Conservation (phyloP, 805 yeast genomes). For the Ogataea pignaliae region DNA sequence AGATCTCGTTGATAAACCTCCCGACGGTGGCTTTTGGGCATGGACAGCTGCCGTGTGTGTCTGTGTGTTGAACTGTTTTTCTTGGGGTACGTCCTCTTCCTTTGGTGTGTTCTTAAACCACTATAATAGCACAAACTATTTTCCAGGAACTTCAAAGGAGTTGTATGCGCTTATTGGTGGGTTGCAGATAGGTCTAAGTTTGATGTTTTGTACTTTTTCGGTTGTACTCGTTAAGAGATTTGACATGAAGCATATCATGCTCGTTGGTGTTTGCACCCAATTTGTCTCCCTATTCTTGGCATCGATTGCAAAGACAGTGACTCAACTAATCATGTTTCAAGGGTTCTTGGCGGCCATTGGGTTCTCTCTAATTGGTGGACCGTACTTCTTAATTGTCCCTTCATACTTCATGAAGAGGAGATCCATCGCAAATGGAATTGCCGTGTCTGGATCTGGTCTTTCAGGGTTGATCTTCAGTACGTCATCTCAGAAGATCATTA, state of each 20-base stretch:
- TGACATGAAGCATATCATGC: conserved; percentile 46
- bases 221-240: conserved; percentile 42
- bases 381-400: conserved; percentile 35
- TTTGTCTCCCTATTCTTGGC: conserved; percentile 41
- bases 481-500: conserved; percentile 38
- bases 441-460: conserved; percentile 47
- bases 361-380: conserved; percentile 35
- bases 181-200: conserved; percentile 48
- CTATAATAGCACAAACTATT: conserved; percentile 37
- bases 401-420: conserved; percentile 45
- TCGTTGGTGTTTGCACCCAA: conserved; percentile 36
- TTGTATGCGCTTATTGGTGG: conserved; percentile 59
- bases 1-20: conserved; percentile 30
- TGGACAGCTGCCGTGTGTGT: conserved; percentile 43
- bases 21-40: conserved; percentile 43
- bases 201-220: conserved; percentile 55
- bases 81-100: conserved; percentile 53
- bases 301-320: conserved; percentile 35
- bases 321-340: conserved; percentile 46
- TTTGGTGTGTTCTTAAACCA: conserved; percentile 52
- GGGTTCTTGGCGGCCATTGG: conserved; percentile 43
- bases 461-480: conserved; percentile 48
- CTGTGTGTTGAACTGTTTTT: conserved; percentile 30
- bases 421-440: conserved; percentile 45
- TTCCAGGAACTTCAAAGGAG: conserved; percentile 45